These are phyloP conservation scores for Torrubiellomyces zombiae DNA, from an alignment of 2,329 filamentous ascomycete genomes.

Conservation along the genomic window DNA sequence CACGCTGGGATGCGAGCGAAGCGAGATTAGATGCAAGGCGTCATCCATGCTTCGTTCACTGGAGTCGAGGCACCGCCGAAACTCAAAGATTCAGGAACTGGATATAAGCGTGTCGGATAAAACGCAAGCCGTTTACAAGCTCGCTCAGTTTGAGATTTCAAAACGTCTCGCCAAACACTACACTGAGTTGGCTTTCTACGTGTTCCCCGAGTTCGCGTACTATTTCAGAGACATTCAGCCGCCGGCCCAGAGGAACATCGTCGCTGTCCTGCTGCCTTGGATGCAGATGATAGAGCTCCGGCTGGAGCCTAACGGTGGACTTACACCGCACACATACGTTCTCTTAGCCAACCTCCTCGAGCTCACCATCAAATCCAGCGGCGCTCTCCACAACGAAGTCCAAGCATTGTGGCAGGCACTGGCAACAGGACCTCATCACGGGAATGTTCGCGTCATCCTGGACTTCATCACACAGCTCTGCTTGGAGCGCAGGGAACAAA, in stretches of 20 bases:
- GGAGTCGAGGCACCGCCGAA: constrained; percentile 62
- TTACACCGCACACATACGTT: constrained; percentile 85
- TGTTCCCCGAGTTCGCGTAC: constrained; percentile 88
- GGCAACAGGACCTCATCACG: constrained; percentile 78
- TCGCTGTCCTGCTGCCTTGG: constrained; percentile 90
- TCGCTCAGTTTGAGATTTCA: constrained; percentile 93
- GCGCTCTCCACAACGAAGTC: constrained; percentile 83
- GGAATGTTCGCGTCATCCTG: constrained; percentile 84
- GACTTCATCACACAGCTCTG: constrained; percentile 95
- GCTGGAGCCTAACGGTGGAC: constrained; percentile 78
- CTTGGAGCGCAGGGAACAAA: constrained; percentile 85
- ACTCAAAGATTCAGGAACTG: constrained; percentile 87
- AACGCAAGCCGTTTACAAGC: constrained; percentile 93
- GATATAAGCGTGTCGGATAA: constrained; percentile 98
- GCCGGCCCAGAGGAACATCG: constrained; percentile 77
- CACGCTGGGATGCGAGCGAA: constrained; percentile 82
- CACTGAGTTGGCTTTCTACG: constrained; percentile 73
- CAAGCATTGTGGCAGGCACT: constrained; percentile 95
- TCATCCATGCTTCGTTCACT: constrained; percentile 63
- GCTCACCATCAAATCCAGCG: constrained; percentile 85
- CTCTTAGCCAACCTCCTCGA: constrained; percentile 88
- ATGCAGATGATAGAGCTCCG: constrained; percentile 88
- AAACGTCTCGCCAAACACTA: constrained; percentile 79
- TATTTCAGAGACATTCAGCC: constrained; percentile 82
- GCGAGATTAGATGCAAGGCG: constrained; percentile 76